phyloP scores from a whole-genome alignment of 2,329 filamentous ascomycete species.

The Colletotrichum sp. region DNA sequence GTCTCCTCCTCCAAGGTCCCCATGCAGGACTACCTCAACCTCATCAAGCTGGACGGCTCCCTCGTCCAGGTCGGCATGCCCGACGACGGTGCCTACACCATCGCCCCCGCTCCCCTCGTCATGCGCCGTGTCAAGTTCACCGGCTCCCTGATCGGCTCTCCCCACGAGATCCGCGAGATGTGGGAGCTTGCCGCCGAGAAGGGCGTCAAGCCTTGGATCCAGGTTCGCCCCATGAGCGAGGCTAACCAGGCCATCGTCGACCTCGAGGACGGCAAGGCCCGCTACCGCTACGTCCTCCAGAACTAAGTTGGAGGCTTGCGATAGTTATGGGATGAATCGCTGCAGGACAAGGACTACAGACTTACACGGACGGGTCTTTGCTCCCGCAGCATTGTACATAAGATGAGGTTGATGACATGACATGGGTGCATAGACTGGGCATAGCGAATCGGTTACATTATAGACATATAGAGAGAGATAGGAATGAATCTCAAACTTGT shows the following conservation, averaged over 20 bases:
- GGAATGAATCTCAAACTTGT: neutral
- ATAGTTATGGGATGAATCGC: neutral
- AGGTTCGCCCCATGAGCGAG: constrained; percentile 58
- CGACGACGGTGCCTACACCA: constrained; percentile 33
- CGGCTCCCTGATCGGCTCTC: constrained; percentile 53
- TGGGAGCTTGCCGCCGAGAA: constrained; percentile 61
- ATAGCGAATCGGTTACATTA: constrained; percentile 17
- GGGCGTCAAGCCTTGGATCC: constrained; percentile 61
- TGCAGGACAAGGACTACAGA: neutral
- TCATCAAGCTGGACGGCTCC: constrained; percentile 60
- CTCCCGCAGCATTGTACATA: neutral
- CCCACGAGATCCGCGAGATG: constrained; percentile 64
- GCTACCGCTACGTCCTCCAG: constrained; percentile 51
- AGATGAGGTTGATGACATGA: constrained; percentile 11
- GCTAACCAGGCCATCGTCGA: constrained; percentile 61
- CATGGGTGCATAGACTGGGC: constrained; percentile 5
- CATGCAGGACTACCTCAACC: constrained; percentile 62
- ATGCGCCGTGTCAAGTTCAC: constrained; percentile 57
- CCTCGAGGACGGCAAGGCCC: constrained; percentile 57
- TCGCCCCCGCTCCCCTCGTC: constrained; percentile 62
- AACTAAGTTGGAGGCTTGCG: constrained; percentile 35
- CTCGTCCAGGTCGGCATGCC: constrained; percentile 68
- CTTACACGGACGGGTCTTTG: neutral
- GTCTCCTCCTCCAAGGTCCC: constrained; percentile 51
- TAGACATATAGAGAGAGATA: constrained; percentile 9